Base-by-base conservation (phyloP, 129 eudicot species). In the Flaveria linearis region DNA sequence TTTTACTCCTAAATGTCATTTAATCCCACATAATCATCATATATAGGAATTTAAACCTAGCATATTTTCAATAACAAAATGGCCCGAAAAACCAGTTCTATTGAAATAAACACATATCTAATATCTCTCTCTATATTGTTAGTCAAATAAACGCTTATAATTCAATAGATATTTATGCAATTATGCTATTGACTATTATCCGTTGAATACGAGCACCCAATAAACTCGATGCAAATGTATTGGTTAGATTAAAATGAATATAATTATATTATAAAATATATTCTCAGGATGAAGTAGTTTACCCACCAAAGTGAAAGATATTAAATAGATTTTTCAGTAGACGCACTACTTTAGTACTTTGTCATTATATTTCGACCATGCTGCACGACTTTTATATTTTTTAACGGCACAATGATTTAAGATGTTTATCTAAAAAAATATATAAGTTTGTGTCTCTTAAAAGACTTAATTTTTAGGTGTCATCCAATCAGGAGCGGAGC, bases 291-390 rank as follows among this genome's bases (percentile, higher is more conserved):
- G 30, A 46, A 74, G 71, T 74, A 74, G 78, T 42, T 74, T 45
- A 74, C 78, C 71, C n/a, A 61, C 78, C 78, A 74, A 45, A 45
- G 25, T 41, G 56, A 14, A 53, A 58, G 9, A 15, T 17, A 22
- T 39, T 18, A n/a, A 36, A 53, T 50, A 30, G 39, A 49, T 12
- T 26, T 30, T 63, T 26, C 8, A 9, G 39, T 13, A 1, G 39
- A 26, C 20, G 7, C 36, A 12, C n/a, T 39, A 26, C 57, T 50
- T 51, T 71, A 12, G 11, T 39, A 26, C 57, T 50, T 51, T 71
- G 14, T 51, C 45, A 16, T n/a, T 15, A 14, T 23, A 26, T 46
- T 23, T 3, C 2, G 3, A 61, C 17, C 9, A 61, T 55, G 61
- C 7, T 17, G 61, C 61, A 55, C 61, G 39, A 33, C 39, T 33